Conservation (phyloP, 805 yeast genomes). For the Cephaloascus albidus region DNA sequence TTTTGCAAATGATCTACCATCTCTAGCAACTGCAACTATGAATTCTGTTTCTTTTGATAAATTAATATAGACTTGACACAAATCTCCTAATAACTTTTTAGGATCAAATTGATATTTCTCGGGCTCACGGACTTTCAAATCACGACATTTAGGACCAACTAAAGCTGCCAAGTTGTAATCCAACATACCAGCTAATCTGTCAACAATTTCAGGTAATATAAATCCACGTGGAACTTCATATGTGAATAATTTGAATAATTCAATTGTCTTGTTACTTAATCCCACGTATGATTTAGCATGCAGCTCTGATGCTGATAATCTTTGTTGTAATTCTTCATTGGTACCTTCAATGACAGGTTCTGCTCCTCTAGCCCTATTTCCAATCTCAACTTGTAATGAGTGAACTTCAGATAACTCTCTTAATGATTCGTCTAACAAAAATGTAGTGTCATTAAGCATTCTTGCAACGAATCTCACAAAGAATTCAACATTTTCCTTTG, state of each 20-base stretch:
- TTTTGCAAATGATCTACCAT: slow-evolving; percentile 78
- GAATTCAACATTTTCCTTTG: slow-evolving; percentile 64
- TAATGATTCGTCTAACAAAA: slow-evolving; percentile 82
- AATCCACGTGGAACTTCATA: slow-evolving; percentile 82
- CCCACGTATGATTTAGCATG: slow-evolving; percentile 79
- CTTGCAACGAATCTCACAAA: slow-evolving; percentile 90
- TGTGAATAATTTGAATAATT: slow-evolving; percentile 72
- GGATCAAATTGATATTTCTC: slow-evolving; percentile 81
- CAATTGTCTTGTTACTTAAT: slow-evolving; percentile 74
- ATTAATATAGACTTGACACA: slow-evolving; percentile 71
- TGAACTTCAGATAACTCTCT: slow-evolving; percentile 74
- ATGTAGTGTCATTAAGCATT: slow-evolving; percentile 91
- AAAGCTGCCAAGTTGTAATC: slow-evolving; percentile 86
- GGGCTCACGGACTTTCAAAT: slow-evolving; percentile 77
- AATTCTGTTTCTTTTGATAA: slow-evolving; percentile 58
- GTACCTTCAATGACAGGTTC: slow-evolving; percentile 32
- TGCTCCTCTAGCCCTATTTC: slow-evolving; percentile 28
- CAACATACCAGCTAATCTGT: slow-evolving; percentile 91
- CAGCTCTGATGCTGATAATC: slow-evolving; percentile 55
- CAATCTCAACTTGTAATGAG: slow-evolving; percentile 56
- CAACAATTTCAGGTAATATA: slow-evolving; percentile 82
- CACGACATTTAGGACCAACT: slow-evolving; percentile 92
- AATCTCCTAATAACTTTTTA: slow-evolving; percentile 51
- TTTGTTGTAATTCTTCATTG: slow-evolving; percentile 50
- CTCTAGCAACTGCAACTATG: slow-evolving; percentile 75